These are phyloP conservation scores for Thuidium tamariscinum DNA, from an alignment of 225 moss, liverwort and hornwort species.

Conservation along the genomic window DNA sequence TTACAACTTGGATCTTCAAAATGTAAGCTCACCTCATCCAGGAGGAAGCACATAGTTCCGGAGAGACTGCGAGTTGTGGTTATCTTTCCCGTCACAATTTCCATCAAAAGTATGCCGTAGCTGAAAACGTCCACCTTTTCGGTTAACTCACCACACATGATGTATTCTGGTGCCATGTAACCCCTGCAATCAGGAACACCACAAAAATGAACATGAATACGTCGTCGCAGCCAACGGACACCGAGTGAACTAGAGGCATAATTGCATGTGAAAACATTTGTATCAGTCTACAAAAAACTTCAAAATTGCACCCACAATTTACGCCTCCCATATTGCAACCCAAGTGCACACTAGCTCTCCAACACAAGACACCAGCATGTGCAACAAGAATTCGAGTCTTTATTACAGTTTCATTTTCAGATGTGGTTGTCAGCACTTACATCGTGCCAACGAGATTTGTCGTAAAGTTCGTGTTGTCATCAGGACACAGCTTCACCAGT, in stretches of 20 bases:
- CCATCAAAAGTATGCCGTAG: conserved; percentile 46
- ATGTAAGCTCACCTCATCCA: conserved; percentile 25
- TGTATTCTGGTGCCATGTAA: conserved; percentile 51
- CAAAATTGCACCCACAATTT: background rate
- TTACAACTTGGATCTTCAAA: background rate
- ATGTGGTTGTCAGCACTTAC: conserved; percentile 2
- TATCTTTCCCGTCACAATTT: conserved; percentile 37
- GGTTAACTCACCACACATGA: conserved; percentile 35
- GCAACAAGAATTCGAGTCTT: background rate
- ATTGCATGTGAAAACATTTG: background rate
- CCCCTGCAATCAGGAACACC: conserved; percentile 28
- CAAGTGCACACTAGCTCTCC: background rate
- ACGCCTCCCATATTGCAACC: background rate
- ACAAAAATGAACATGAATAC: background rate
- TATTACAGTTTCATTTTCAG: background rate
- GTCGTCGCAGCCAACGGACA: background rate
- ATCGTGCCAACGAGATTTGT: conserved; percentile 44
- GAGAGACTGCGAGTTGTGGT: conserved; percentile 38
- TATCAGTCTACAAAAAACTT: background rate
- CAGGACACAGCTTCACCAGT: conserved; percentile 33
- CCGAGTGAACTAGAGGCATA: background rate
- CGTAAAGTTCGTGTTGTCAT: conserved; percentile 33
- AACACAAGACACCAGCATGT: background rate
- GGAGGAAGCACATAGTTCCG: conserved; percentile 33
- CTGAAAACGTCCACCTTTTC: conserved; percentile 51